Base-by-base conservation (phyloP, 345 rosid species). In the Orychophragmus violaceus region DNA sequence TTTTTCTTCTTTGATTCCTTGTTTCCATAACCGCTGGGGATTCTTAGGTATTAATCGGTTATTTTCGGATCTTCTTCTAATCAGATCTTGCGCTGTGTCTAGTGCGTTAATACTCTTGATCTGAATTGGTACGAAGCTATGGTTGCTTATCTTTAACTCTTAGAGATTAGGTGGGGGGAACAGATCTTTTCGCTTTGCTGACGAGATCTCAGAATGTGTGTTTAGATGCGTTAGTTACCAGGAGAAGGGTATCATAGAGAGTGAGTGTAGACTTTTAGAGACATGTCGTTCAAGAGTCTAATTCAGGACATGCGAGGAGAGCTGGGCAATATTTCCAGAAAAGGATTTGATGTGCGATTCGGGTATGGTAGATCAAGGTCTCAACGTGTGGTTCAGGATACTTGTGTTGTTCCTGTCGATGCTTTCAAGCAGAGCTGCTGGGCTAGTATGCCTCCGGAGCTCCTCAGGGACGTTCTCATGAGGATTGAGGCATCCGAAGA, bases 391-490 rank as follows among this genome's bases (percentile, higher is more conserved):
- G 95, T 91, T 68, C 91, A 83, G 74, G 97, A 86, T 69, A 75
- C 75, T 55, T 80, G 77, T 21, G n/a, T n/a, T n/a, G n/a, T n/a
- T n/a, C n/a, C n/a, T n/a, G 77, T 87, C 6, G 88, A 85, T 74
- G 90, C 85, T 48, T 83, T 85, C 49, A 83, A 79, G 81, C 96
- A 90, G 80, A 90, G 98, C 67, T 88, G 88, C 51, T 93, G 98
- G 98, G 98, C 96, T n/a, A 81, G 71, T 44, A 78, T 93, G 94
- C 98, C 98, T 1, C 90, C 86, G 0, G 98, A 93, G 84, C 95
- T 93, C 56, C 78, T 93, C 36, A 82, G 96, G 76, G 98, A 87
- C 29, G 90, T 90, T 23, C 73, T 93, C 25, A 76, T 76, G 81
- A 82, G 96, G 78, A 85, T 93, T 5, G 97, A 93, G 79, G 77